Base-by-base conservation (phyloP, 352 stramenopile genomes). In the Peronospora belbahrii region DNA sequence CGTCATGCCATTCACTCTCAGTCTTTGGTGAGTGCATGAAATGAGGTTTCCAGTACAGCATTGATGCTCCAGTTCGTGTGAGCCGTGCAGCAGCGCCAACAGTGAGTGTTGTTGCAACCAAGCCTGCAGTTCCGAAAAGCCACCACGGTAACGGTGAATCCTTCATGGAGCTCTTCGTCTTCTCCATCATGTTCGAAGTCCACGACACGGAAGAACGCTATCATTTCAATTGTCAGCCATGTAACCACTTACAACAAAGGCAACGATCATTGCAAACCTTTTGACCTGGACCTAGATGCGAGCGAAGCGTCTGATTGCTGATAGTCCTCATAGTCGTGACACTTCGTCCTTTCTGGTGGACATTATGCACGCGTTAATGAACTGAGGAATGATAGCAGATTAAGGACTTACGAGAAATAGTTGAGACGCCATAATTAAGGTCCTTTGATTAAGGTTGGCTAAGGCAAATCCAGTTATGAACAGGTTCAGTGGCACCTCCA, bases 11-110 rank as follows among this genome's bases (percentile, higher is more conserved):
- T 38, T 97, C 95, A 19, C 79, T 70, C 3, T 85, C 56, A 4
- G 62, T 94, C 11, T 70, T 79, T 0, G 94, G 96, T 33, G 89
- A 85, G 11, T 88, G 49, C 9, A 69, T 66, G 4, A 90, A 89
- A 4, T 85, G 57, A 9, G 88, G 83, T 62, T 94, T 96, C 94
- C 95, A 99, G 53, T 97, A 91, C 44, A 97, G 70, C 88, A 95
- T 97, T 32, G 82, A 97, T 3, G 97, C 75, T 0, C 96, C 96
- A 0, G 82, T 90, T 27, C 95, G 83, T 11, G 95, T 99, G n/a
- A 99, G 77, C 7, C 90, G 74, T 14, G 95, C 96, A 0, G 97
- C 77, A 14, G 94, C 94, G 4, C 95, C 95, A n/a, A 98, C 80
- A 20, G 96, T 96, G 13, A 99, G 85, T 61, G 98, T 98, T 8